Percentiles rank a stretch among this genome's conserved stretches.
Conservation (phyloP, 2,329 filamentous ascomycete species). For the Chrysoporthe austroafricana region DNA sequence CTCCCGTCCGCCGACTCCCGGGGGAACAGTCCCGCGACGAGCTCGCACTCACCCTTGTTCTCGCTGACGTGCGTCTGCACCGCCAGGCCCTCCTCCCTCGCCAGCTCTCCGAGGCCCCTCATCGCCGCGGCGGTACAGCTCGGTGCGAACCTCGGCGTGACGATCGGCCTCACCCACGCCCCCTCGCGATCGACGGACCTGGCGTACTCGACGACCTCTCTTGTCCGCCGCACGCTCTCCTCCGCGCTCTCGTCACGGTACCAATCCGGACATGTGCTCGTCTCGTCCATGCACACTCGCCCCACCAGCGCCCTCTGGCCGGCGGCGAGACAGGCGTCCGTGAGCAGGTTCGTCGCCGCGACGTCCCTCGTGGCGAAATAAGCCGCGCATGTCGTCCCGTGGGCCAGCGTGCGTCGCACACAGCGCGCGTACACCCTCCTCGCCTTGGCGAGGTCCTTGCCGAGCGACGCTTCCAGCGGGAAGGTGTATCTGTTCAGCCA, state of each 20-base stretch:
- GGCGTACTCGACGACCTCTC: conserved; percentile 68
- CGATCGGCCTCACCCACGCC: conserved; percentile 73
- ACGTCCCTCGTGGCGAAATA: conserved; percentile 94
- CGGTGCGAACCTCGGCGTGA: conserved; percentile 75
- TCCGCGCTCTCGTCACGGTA: conserved; percentile 76
- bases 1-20: conserved; percentile 36
- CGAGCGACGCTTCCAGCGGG: conserved; percentile 80
- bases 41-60: conserved; percentile 72
- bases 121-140: conserved; percentile 66
- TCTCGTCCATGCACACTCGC: conserved; percentile 90
- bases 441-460: conserved; percentile 56
- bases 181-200: conserved; percentile 65
- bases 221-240: conserved; percentile 59
- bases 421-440: conserved; percentile 75
- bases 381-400: conserved; percentile 92
- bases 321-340: conserved; percentile 74
- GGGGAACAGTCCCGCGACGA: conserved; percentile 75
- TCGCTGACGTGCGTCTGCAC: conserved; percentile 92
- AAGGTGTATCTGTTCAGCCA: conserved; percentile 97
- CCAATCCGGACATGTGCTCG: conserved; percentile 67
- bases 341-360: conserved; percentile 85
- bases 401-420: conserved; percentile 77
- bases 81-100: conserved; percentile 64
- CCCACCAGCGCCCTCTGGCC: conserved; percentile 93
- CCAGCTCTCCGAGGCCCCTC: conserved; percentile 64